Percentiles rank a stretch among this genome's conserved stretches.
Conservation (phyloP, 164 flowering plant species). For the Brasenia schreberi region DNA sequence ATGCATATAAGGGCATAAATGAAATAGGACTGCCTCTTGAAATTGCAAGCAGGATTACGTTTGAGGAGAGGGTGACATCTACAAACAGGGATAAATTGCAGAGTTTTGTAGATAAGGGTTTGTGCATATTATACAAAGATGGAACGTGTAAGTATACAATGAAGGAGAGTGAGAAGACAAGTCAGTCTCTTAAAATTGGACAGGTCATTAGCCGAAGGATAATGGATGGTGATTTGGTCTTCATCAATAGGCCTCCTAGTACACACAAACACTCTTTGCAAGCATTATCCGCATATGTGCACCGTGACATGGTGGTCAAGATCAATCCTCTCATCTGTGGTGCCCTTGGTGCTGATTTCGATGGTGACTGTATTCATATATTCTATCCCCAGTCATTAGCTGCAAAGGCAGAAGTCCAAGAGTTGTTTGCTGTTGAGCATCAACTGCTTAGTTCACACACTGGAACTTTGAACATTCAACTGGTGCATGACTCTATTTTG, state of each 20-base stretch:
- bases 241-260: conserved; percentile 88
- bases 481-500: conserved; percentile 61
- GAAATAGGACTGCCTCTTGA: conserved; percentile 82
- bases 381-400: conserved; percentile 86
- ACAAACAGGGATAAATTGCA: conserved; percentile 54
- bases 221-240: conserved; percentile 90
- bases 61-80: conserved; percentile 73
- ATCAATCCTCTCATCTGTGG: conserved; percentile 92
- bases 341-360: conserved; percentile 91
- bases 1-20: conserved; percentile 50
- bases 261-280: conserved; percentile 96
- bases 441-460: conserved; percentile 87
- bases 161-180: conserved; percentile 75
- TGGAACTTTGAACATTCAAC: conserved; percentile 64
- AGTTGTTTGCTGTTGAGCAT: conserved; percentile 79
- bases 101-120: conserved; percentile 53
- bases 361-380: conserved; percentile 85
- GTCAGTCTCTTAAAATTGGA: conserved; percentile 54
- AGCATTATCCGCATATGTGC: conserved; percentile 71
- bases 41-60: conserved; percentile 77
- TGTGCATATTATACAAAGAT: conserved; percentile 42
- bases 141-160: conserved; percentile 58
- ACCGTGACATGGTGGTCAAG: conserved; percentile 75
- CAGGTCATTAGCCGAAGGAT: conserved; percentile 72
- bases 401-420: conserved; percentile 88